Base-by-base conservation (phyloP, 164 flowering plant species). In the Santalum album region DNA sequence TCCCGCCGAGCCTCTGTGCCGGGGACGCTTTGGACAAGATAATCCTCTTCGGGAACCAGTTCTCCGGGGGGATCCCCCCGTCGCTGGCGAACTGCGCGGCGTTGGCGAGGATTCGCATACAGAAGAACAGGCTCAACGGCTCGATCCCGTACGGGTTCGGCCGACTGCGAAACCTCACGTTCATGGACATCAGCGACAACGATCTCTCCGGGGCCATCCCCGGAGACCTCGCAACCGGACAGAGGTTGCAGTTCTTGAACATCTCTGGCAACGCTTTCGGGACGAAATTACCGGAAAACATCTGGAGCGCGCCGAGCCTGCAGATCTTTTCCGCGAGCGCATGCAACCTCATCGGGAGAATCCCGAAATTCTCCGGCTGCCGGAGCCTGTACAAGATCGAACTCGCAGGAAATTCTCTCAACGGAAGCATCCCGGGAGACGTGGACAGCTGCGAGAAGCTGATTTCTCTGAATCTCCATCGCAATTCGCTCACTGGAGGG, bases 361-460 rank as follows among this genome's bases (percentile, higher is more conserved):
- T 94, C 24, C 97, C 99, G 0, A 80, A 78, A 49, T 94, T 89
- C 55, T 36, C 66, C 18, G 92, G 91, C 7, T 94, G 99, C 56
- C 24, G 25, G 43, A 72, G 57, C 55, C 26, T 92, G 49, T 92
- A 92, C 71, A 82, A 72, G 67, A 69, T 94, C 18, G 88, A 94
- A 49, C 40, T 94, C 27, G 80, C 76, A 3, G 85, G 73, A 0
- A 94, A 94, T 58, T 55, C 46, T 2, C 61, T 94, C 19, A 75
- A 52, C 15, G 96, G 90, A 0, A 68, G 72, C 63, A 79, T 94
- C 43, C 95, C 99, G 0, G 77, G 81, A 81, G 85, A 87, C 29
- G 78, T 94, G 26, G 80, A 68, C 20, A 84, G 79, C 65, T 94
- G 99, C 58, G 70, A 67, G 72, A 87, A 82, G 79, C 89, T 94